Percentiles rank a stretch among this genome's conserved stretches.
Conservation (phyloP, 106 monocot species). For the Phalaenopsis equestris region DNA sequence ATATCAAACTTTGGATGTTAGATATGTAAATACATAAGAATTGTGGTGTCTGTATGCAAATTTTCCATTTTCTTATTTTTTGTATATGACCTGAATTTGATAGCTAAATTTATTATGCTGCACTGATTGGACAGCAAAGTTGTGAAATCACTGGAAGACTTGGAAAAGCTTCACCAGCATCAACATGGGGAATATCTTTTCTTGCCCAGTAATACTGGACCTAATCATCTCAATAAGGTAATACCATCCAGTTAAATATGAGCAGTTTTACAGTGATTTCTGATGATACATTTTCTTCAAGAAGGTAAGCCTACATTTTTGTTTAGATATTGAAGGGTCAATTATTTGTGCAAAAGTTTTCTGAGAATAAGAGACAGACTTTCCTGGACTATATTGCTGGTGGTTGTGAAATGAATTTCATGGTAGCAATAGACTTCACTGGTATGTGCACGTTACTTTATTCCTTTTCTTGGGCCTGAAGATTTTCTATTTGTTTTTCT, state of each 20-base stretch:
- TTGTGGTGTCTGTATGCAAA: no score
- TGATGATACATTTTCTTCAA: neutral
- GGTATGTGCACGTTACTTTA: slow-evolving; percentile 27
- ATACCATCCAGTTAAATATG: neutral
- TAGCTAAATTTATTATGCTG: neutral
- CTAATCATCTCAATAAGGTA: slow-evolving; percentile 55
- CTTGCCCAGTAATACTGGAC: slow-evolving; percentile 29
- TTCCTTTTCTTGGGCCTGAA: slow-evolving; percentile 64
- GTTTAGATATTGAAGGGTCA: slow-evolving; percentile 69
- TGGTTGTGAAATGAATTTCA: slow-evolving; percentile 77
- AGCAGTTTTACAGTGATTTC: neutral
- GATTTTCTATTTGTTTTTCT: neutral
- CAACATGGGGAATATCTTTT: slow-evolving; percentile 61
- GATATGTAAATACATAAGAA: no score
- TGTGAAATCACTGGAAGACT: slow-evolving; percentile 64
- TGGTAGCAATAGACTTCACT: slow-evolving; percentile 31
- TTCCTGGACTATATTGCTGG: slow-evolving; percentile 86
- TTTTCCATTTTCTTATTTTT: no score
- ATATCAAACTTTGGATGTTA: no score
- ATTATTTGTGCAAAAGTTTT: slow-evolving; percentile 62
- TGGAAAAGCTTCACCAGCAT: slow-evolving; percentile 60
- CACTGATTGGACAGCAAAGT: slow-evolving; percentile 51
- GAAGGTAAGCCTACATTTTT: neutral
- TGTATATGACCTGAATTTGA: no score
- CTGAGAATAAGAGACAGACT: slow-evolving; percentile 40